phyloP scores from a whole-genome alignment of 2,329 filamentous ascomycete species.

The Neofusicoccum umdonicola region DNA sequence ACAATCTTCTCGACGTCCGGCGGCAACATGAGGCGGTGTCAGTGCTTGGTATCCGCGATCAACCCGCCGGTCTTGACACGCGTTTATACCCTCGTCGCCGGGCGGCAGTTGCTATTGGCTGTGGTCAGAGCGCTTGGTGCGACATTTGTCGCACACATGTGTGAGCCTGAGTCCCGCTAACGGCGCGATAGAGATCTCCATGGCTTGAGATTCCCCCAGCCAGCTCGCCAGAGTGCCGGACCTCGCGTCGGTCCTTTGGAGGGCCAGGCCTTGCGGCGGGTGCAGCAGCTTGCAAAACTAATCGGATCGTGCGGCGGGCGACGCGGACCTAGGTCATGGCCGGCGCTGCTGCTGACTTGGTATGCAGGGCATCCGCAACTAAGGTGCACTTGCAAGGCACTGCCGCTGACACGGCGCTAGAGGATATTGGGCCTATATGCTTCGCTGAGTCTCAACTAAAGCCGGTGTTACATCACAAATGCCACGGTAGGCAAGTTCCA shows the following conservation, averaged over 20 bases:
- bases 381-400: constrained; percentile 9
- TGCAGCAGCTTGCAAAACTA: neutral
- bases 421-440: constrained; percentile 14
- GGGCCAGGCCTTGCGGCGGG: neutral
- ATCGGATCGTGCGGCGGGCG: constrained; percentile 7
- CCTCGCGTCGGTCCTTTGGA: neutral
- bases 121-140: constrained; percentile 13
- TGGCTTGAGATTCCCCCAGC: neutral
- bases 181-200: neutral
- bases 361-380: constrained; percentile 15
- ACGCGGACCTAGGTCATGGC: constrained; percentile 1
- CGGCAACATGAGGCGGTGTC: neutral
- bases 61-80: neutral
- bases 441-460: constrained; percentile 9
- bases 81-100: constrained; percentile 11
- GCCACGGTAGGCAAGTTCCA: constrained; percentile 7
- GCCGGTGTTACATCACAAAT: constrained; percentile 8
- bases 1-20: neutral
- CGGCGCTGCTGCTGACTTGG: constrained; percentile 9
- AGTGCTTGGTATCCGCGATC: constrained; percentile 1
- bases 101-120: constrained; percentile 9
- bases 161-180: constrained; percentile 1
- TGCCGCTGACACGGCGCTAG: constrained; percentile 15
- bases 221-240: neutral
- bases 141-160: constrained; percentile 8